These are phyloP conservation scores for Eucalyptus brandiana DNA, from an alignment of 345 rosid genomes.

Conservation along the genomic window DNA sequence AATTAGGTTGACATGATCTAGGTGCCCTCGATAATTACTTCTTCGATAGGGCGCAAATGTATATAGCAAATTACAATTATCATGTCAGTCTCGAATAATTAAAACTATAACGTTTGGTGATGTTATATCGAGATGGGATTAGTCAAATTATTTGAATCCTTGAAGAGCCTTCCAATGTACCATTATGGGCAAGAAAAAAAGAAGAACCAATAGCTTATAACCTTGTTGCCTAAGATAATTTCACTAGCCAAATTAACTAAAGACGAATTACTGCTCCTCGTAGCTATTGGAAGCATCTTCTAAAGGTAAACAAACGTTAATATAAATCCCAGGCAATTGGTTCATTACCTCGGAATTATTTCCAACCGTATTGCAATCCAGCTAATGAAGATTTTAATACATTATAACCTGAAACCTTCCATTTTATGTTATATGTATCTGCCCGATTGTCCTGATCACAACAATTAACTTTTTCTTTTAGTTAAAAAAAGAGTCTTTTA, in stretches of 20 bases:
- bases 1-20: not conserved
- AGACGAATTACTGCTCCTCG: not conserved
- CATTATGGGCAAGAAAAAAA: not conserved
- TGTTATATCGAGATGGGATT: not conserved
- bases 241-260: not conserved
- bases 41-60: accelerated
- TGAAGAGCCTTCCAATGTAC: not conserved
- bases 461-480: not conserved
- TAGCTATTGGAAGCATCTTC: not conserved
- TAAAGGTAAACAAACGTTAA: not conserved
- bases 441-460: not conserved
- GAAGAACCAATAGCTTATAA: not conserved
- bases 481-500: not conserved
- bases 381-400: not conserved
- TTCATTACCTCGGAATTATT: not conserved
- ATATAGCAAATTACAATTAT: not conserved
- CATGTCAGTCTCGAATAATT: not conserved
- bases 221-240: not conserved
- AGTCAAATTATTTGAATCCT: not conserved
- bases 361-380: not conserved
- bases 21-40: not conserved
- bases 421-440: not conserved
- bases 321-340: not conserved
- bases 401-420: not conserved
- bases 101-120: not conserved